phyloP scores from a whole-genome alignment of 305 asterid genomes.

The Rubia tinctorum region DNA sequence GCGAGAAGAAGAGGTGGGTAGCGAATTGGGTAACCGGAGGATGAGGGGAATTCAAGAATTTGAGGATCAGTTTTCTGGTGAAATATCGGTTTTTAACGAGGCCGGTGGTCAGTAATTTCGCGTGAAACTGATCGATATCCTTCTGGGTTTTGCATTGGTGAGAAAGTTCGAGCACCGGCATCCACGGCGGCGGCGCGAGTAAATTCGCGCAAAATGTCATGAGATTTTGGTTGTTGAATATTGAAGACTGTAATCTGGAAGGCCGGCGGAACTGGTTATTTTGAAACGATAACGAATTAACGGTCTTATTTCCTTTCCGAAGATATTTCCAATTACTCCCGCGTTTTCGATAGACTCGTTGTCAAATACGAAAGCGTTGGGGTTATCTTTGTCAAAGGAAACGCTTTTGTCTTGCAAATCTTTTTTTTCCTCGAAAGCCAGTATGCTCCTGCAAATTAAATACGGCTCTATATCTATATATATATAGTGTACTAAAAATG shows the following conservation, averaged over 20 bases:
- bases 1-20: slow-evolving; percentile 43
- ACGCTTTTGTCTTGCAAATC: not conserved
- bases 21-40: slow-evolving; percentile 46
- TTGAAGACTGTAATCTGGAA: not conserved
- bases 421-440: not conserved
- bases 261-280: not conserved
- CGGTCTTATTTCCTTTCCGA: slow-evolving; percentile 6
- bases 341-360: not conserved
- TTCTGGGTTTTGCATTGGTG: slow-evolving; percentile 58
- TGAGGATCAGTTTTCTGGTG: slow-evolving; percentile 53
- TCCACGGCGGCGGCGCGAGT: slow-evolving; percentile 53
- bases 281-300: not conserved
- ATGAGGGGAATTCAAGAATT: slow-evolving; percentile 41
- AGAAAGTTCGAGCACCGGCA: slow-evolving; percentile 33
- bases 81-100: slow-evolving; percentile 39
- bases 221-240: not conserved
- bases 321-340: not conserved
- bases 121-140: slow-evolving; percentile 59
- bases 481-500: too few relatives aligned
- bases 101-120: slow-evolving; percentile 65
- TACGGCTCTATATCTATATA: too few relatives aligned
- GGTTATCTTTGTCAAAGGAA: not conserved
- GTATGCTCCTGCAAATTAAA: too few relatives aligned
- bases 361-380: not conserved
- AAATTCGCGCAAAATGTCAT: slow-evolving; percentile 52